Conservation (phyloP, 2,329 filamentous ascomycete species). For the Talaromyces sp. region DNA sequence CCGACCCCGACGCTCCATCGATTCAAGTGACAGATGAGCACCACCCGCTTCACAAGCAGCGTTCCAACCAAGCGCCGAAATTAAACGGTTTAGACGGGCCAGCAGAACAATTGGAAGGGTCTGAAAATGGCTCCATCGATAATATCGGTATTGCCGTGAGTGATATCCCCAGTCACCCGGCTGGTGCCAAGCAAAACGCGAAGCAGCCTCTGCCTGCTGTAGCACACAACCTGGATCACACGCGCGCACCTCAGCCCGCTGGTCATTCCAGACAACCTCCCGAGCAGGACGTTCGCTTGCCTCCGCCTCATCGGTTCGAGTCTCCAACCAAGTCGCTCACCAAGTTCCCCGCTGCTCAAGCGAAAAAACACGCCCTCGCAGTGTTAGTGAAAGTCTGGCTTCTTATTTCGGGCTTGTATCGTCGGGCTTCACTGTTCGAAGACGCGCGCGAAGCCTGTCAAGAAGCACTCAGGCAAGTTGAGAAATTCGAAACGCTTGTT, state of each 20-base stretch:
- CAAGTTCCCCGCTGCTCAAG: slow-evolving; percentile 47
- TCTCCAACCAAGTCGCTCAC: slow-evolving; percentile 41
- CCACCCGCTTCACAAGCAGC: slow-evolving; percentile 21
- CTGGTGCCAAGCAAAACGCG: slow-evolving; percentile 20
- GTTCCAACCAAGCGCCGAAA: slow-evolving; percentile 23
- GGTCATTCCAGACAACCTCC: slow-evolving; percentile 41
- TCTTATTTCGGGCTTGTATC: slow-evolving; percentile 82
- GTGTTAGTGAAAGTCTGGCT: slow-evolving; percentile 80
- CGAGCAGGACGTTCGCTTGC: slow-evolving; percentile 36
- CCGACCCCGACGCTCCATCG: slow-evolving; percentile 51
- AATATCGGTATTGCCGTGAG: slow-evolving; percentile 28
- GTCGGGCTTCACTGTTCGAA: slow-evolving; percentile 71
- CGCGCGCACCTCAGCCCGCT: slow-evolving; percentile 27
- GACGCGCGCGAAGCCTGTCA: slow-evolving; percentile 75
- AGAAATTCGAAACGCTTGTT: slow-evolving; percentile 64
- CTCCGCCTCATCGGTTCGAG: slow-evolving; percentile 31
- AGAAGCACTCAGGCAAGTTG: slow-evolving; percentile 75
- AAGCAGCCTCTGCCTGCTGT: slow-evolving; percentile 30
- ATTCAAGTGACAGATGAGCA: slow-evolving; percentile 69
- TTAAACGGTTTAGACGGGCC: slow-evolving; percentile 1
- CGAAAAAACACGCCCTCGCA: slow-evolving; percentile 52
- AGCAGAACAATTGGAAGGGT: slow-evolving; percentile 5
- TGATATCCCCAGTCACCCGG: slow-evolving; percentile 13
- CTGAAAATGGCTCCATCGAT: slow-evolving; percentile 14
- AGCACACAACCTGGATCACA: slow-evolving; percentile 35